A percentile compares a stretch with the other conserved stretches of the same genome.
phyloP scores from a whole-genome alignment of 768 basidiomycete species.

The Sporobolomyces phaffii region DNA sequence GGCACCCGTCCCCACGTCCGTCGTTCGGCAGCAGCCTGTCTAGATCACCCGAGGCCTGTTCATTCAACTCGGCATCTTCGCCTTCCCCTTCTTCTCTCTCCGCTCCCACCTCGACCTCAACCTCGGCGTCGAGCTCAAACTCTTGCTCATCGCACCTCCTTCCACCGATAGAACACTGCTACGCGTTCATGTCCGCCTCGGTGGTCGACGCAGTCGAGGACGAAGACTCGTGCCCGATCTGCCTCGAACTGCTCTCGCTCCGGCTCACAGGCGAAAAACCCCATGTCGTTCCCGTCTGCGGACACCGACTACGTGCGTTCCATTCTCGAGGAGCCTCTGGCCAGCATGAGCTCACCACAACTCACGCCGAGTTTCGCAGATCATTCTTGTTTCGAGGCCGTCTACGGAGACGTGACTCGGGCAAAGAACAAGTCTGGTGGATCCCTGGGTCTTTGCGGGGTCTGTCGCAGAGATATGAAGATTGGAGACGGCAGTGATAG shows the following conservation, averaged over 20 bases:
- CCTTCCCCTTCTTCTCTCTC: background rate
- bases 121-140: background rate
- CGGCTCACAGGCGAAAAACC: slow-evolving; percentile 93
- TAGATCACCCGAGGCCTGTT: background rate
- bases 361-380: too few species aligned
- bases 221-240: slow-evolving; percentile 91
- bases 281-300: slow-evolving; percentile 93
- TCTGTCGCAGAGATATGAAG: slow-evolving; percentile 94
- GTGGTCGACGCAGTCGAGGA: slow-evolving; percentile 46
- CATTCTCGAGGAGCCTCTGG: too few species aligned
- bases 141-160: background rate
- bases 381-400: slow-evolving; percentile 91
- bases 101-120: background rate
- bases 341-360: too few species aligned
- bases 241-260: slow-evolving; percentile 88
- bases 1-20: background rate
- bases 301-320: slow-evolving; percentile 90
- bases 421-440: slow-evolving; percentile 50
- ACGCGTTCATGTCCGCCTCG: slow-evolving; percentile 3
- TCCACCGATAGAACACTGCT: background rate
- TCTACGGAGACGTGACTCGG: slow-evolving; percentile 82
- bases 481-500: slow-evolving; percentile 75
- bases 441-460: slow-evolving; percentile 82
- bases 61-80: background rate
- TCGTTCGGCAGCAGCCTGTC: background rate